Evolutionary conservation across 179 eudicot species (phyloP).

Genomic region (Heliamphora pulchella): DNA sequence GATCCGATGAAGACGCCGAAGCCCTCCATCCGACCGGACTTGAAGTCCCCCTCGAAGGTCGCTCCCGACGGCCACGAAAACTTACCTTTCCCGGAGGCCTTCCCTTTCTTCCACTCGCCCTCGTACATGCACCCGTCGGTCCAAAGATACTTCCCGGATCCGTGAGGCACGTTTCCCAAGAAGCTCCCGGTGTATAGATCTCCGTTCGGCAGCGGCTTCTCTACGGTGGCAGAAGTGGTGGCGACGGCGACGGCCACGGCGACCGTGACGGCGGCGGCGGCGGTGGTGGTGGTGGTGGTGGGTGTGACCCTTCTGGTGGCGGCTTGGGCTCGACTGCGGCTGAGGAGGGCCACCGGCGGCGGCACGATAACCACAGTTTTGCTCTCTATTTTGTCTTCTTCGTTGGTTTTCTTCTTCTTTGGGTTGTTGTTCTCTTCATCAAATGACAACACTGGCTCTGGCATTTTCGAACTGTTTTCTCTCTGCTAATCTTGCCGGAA

Average conservation of each 20-base stretch:
- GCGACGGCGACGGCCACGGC: not conserved
- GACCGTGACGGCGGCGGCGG: not conserved
- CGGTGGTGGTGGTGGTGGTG: slow-evolving; percentile 3
- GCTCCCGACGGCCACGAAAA: slow-evolving; percentile 95
- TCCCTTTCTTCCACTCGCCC: slow-evolving; percentile 81
- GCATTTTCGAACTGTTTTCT: slow-evolving; percentile 22
- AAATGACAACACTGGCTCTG: slow-evolving; percentile 17
- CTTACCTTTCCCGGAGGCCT: slow-evolving; percentile 68
- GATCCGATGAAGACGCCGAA: slow-evolving; percentile 61
- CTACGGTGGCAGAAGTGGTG: slow-evolving; percentile 10
- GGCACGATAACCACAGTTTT: not conserved
- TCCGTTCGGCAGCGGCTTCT: slow-evolving; percentile 71
- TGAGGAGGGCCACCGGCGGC: not conserved
- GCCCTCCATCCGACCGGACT: slow-evolving; percentile 89
- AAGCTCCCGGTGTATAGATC: slow-evolving; percentile 87
- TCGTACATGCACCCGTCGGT: slow-evolving; percentile 80
- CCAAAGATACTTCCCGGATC: slow-evolving; percentile 82
- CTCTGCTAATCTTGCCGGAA: slow-evolving; percentile 10
- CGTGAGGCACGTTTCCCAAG: slow-evolving; percentile 56
- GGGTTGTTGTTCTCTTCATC: not conserved
- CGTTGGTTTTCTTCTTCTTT: not conserved
- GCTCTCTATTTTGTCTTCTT: not conserved
- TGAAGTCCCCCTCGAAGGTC: slow-evolving; percentile 75
- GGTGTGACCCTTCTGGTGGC: slow-evolving; percentile 1
- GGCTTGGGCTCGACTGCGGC: slow-evolving; percentile 7